Evolutionary conservation across 2,329 filamentous ascomycete species (phyloP).

Genomic region (Xylariaceae sp.): DNA sequence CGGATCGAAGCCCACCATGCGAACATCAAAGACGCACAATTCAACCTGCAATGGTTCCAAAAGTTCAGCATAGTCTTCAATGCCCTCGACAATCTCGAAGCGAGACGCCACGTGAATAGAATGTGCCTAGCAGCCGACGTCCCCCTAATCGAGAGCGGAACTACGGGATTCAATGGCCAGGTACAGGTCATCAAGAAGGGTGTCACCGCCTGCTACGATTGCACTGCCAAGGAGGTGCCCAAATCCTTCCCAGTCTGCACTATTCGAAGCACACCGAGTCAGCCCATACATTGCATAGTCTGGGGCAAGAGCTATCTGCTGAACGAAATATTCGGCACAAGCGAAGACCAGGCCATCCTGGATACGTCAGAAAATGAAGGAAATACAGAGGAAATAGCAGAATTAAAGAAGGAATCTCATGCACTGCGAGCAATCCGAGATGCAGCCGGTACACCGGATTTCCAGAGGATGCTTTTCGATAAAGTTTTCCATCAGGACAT

Average conservation of each 20-base stretch:
- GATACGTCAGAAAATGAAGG: constrained; percentile 79
- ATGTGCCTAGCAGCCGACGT: constrained; percentile 94
- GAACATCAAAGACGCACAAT: constrained; percentile 88
- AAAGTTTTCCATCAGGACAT: constrained; percentile 92
- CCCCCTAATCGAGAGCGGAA: constrained; percentile 92
- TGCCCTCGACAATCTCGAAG: constrained; percentile 92
- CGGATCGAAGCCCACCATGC: constrained; percentile 87
- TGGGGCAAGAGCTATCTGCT: constrained; percentile 98
- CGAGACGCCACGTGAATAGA: constrained; percentile 89
- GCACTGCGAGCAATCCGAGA: constrained; percentile 80
- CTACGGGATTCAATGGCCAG: constrained; percentile 95
- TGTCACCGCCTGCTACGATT: constrained; percentile 93
- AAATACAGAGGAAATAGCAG: constrained; percentile 84
- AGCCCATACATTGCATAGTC: constrained; percentile 97
- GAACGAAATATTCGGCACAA: constrained; percentile 89
- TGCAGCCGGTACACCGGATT: constrained; percentile 74
- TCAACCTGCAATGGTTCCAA: constrained; percentile 85
- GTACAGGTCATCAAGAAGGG: constrained; percentile 95
- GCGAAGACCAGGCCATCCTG: constrained; percentile 80
- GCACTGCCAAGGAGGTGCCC: constrained; percentile 81
- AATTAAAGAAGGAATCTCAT: constrained; percentile 78
- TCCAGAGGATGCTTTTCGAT: constrained; percentile 78
- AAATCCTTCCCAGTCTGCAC: constrained; percentile 97
- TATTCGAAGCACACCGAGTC: constrained; percentile 91
- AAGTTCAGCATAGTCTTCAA: constrained; percentile 89